Conservation (phyloP, 2,329 filamentous ascomycete species). For the Colletotrichum truncatum region DNA sequence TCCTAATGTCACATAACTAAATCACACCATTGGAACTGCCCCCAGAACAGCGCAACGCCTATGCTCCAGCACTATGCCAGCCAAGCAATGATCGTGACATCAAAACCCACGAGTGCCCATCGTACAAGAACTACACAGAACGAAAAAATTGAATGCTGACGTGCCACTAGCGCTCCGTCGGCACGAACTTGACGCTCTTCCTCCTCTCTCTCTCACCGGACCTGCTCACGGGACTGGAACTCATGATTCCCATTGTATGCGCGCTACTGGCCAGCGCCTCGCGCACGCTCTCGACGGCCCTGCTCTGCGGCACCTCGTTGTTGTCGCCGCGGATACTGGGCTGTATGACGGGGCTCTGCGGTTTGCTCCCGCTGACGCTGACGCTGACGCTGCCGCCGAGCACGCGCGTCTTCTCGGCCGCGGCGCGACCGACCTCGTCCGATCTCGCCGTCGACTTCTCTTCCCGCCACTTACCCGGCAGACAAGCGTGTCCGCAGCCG, state of each 20-base stretch:
- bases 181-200: conserved; percentile 72
- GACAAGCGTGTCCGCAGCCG: conserved; percentile 71
- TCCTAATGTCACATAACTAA: conserved; percentile 6
- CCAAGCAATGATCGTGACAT: background rate
- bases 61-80: background rate
- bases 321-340: conserved; percentile 55
- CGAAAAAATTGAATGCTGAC: background rate
- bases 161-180: conserved; percentile 42
- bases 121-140: background rate
- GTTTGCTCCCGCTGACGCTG: conserved; percentile 34
- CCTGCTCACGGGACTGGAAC: conserved; percentile 58
- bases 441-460: conserved; percentile 54
- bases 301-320: conserved; percentile 66
- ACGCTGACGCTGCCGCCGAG: conserved; percentile 30
- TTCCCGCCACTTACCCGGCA: conserved; percentile 64
- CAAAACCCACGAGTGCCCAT: background rate
- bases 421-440: conserved; percentile 61
- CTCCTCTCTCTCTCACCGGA: conserved; percentile 60
- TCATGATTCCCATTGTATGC: conserved; percentile 46
- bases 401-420: conserved; percentile 53
- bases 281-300: conserved; percentile 67
- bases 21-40: background rate
- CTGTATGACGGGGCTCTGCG: conserved; percentile 33
- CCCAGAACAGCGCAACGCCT: background rate
- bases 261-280: conserved; percentile 54